phyloP scores from a whole-genome alignment of 2,329 filamentous ascomycete genomes.

The Elsinoe batatas region DNA sequence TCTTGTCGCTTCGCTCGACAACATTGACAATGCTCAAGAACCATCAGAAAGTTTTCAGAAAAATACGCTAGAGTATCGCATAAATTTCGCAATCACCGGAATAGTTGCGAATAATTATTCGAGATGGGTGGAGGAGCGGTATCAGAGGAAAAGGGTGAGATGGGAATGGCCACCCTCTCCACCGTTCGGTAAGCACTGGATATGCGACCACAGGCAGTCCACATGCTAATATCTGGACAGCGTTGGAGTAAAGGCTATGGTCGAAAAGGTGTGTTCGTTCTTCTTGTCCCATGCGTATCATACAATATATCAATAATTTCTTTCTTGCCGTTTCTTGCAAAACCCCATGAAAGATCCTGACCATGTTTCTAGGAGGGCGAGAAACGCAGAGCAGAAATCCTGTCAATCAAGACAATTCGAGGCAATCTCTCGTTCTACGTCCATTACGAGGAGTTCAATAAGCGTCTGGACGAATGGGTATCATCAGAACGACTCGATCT shows the following conservation, averaged over 20 bases:
- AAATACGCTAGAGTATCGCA: not conserved
- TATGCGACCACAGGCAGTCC: not conserved
- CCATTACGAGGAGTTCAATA: slow-evolving; percentile 98
- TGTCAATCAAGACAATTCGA: slow-evolving; percentile 87
- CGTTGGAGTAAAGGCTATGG: slow-evolving; percentile 57
- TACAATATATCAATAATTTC: not conserved
- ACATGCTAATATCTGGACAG: slow-evolving; percentile 31
- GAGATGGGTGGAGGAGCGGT: slow-evolving; percentile 10
- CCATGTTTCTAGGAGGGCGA: slow-evolving; percentile 55
- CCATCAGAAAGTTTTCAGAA: not conserved
- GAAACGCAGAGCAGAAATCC: slow-evolving; percentile 82
- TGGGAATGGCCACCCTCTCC: slow-evolving; percentile 72
- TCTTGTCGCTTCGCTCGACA: not conserved
- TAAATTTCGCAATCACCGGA: not conserved
- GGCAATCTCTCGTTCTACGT: slow-evolving; percentile 87
- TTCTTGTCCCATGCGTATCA: slow-evolving; percentile 16
- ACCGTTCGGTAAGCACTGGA: slow-evolving; percentile 59
- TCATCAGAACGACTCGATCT: slow-evolving; percentile 74
- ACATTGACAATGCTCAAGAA: not conserved
- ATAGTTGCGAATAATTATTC: not conserved
- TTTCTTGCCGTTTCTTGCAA: not conserved
- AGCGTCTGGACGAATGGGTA: slow-evolving; percentile 82
- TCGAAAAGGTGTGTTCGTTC: slow-evolving; percentile 51
- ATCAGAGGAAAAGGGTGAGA: slow-evolving; percentile 48
- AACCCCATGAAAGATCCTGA: not conserved